Evolutionary conservation across 768 basidiomycete species (phyloP).

Genomic region (Russula emetica): DNA sequence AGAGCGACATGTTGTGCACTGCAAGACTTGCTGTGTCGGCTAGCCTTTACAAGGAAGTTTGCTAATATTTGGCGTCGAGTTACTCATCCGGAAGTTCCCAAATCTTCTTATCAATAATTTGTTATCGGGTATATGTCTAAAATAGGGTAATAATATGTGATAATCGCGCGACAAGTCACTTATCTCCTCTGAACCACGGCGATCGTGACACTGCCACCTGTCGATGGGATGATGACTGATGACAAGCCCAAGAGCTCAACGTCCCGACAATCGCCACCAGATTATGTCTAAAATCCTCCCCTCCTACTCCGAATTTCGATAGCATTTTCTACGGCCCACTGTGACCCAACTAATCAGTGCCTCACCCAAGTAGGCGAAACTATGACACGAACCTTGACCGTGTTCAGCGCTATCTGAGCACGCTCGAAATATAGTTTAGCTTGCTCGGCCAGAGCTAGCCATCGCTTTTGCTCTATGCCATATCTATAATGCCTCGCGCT

Average conservation of each 20-base stretch:
- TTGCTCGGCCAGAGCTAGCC: not conserved
- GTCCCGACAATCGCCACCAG: not conserved
- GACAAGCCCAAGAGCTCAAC: not conserved
- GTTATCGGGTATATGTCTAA: no score
- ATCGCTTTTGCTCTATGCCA: not conserved
- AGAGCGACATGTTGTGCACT: no score
- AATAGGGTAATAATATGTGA: no score
- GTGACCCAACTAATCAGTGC: not conserved
- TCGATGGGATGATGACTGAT: no score
- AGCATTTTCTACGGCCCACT: not conserved
- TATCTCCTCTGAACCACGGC: no score
- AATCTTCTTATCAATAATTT: no score
- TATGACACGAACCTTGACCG: constrained; percentile 5
- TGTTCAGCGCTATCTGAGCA: constrained; percentile 4
- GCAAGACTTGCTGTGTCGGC: no score
- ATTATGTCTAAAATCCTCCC: not conserved
- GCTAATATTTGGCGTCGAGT: no score
- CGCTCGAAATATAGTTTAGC: constrained; percentile 4
- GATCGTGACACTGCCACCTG: no score
- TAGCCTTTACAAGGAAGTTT: no score
- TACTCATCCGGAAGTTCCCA: no score
- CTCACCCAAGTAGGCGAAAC: not conserved
- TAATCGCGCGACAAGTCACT: no score
- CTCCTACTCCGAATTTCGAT: not conserved
- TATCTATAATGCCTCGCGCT: constrained; percentile 10